Base-by-base conservation (phyloP, 345 rosid species). In the Arabidopsis suecica region DNA sequence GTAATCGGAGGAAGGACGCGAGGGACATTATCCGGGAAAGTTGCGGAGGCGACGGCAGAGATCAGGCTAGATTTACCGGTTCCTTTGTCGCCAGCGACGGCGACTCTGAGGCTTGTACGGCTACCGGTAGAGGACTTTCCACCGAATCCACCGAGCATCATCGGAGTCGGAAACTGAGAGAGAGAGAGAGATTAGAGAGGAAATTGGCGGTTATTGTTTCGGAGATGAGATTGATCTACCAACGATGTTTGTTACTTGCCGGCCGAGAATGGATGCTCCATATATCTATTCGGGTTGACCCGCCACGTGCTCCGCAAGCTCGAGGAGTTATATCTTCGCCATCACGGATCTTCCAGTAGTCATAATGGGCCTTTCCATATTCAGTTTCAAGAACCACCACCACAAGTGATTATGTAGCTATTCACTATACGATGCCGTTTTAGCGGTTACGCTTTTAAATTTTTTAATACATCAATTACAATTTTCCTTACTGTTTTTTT, bases 1-100 rank as follows among this genome's bases (percentile, higher is more conserved):
- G 90, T 87, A 68, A 84, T 88, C 7, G 93, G 93, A 34, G 87
- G 85, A 10, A 86, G 93, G 30, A 86, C 87, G 10, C 73, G 81
- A 9, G 88, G 86, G 48, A 88, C 88, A 62, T 79, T 83, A 47
- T 89, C 93, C 0, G 93, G 90, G 74, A 84, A 86, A 14, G 89
- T 79, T 20, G 85, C 97, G 65, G 84, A 80, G 18, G 93, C 93
- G 13, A 77, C 88, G 41, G 90, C 93, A 4, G 86, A 76, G 30
- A 91, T 91, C 62, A 91, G 76, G 84, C 93, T 89, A 5, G 93
- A 86, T 83, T 91, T 91, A 0, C 93, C 97, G 14, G 97, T 85
- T 56, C 82, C 85, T 25, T 86, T 86, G 77, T 91, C 97, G 14
- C 97, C 97, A 58, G 84, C 82, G 66, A 89, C 93, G 28, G 88